Percentiles rank a stretch among this genome's conserved stretches.
Conservation (phyloP, 768 basidiomycete species). For the Boletus barrowsii region DNA sequence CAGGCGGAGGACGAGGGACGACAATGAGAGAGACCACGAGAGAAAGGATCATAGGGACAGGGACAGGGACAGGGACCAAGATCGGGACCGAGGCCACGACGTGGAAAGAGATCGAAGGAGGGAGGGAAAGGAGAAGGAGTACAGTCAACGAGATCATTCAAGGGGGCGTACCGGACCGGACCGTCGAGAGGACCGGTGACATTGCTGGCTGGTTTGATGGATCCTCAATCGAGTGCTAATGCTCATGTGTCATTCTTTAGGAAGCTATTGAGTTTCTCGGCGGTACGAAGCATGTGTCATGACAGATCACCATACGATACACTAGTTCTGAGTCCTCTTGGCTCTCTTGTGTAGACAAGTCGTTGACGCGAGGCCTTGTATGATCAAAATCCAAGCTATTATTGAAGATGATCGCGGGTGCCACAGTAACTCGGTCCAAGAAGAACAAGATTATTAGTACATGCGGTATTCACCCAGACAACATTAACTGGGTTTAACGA, state of each 20-base stretch:
- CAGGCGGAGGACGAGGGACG: slow-evolving; percentile 8
- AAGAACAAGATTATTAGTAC: no score
- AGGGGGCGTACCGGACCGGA: slow-evolving; percentile 20
- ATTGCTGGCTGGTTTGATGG: neutral
- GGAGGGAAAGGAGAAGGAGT: neutral
- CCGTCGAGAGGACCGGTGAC: slow-evolving; percentile 9
- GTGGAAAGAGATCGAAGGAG: slow-evolving; percentile 20
- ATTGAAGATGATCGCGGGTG: no score
- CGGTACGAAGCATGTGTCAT: neutral
- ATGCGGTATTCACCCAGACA: no score
- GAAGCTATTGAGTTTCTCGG: neutral
- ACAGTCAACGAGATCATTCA: slow-evolving; percentile 11
- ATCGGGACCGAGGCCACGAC: slow-evolving; percentile 31
- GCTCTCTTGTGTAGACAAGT: neutral
- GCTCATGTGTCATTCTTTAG: neutral
- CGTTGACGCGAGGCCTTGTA: no score
- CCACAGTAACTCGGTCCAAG: no score
- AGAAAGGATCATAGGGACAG: slow-evolving; percentile 6
- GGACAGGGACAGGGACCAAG: slow-evolving; percentile 25
- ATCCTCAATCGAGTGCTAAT: neutral
- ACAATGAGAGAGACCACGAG: slow-evolving; percentile 15
- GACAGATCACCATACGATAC: no score
- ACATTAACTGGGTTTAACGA: no score
- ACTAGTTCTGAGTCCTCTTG: no score
- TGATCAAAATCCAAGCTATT: no score